Percentiles rank a stretch among this genome's conserved stretches.
Evolutionary conservation across 116 monocot species (phyloP).

Genomic region (Phalaenopsis hybrid): DNA sequence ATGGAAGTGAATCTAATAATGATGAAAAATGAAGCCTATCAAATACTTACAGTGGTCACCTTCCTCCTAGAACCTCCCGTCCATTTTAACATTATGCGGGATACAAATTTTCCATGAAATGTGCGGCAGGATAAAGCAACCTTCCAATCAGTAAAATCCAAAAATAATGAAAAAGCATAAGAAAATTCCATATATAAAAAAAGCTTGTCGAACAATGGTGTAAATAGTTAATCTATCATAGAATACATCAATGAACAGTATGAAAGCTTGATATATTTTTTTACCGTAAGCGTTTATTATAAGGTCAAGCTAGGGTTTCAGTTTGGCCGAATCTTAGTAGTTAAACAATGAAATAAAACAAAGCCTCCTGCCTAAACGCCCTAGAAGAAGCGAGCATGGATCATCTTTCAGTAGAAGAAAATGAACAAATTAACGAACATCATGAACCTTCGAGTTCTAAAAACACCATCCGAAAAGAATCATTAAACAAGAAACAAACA

Average conservation of each 20-base stretch:
- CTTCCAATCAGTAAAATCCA: slow-evolving; percentile 1
- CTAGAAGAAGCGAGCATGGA: not conserved
- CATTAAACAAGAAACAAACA: not conserved
- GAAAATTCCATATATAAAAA: not conserved
- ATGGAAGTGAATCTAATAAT: not conserved
- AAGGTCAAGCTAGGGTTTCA: not conserved
- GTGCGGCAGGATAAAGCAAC: slow-evolving; percentile 3
- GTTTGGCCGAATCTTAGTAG: not conserved
- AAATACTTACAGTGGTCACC: slow-evolving; percentile 45
- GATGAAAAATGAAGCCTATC: not conserved
- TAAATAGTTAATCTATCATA: not conserved
- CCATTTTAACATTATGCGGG: slow-evolving; percentile 44
- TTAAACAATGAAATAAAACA: not conserved
- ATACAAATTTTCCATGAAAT: slow-evolving; percentile 5
- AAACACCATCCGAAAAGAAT: not conserved
- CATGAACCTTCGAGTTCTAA: not conserved
- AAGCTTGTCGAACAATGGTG: not conserved
- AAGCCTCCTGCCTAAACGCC: not conserved
- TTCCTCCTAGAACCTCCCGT: slow-evolving; percentile 55
- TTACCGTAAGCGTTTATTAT: not conserved
- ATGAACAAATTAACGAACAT: not conserved
- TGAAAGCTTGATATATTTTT: not conserved
- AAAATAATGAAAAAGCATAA: not conserved
- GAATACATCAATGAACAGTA: not conserved
- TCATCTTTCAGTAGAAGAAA: not conserved